Base-by-base conservation (phyloP, 2,329 filamentous ascomycete genomes). In the Aspergillus luchuensis region DNA sequence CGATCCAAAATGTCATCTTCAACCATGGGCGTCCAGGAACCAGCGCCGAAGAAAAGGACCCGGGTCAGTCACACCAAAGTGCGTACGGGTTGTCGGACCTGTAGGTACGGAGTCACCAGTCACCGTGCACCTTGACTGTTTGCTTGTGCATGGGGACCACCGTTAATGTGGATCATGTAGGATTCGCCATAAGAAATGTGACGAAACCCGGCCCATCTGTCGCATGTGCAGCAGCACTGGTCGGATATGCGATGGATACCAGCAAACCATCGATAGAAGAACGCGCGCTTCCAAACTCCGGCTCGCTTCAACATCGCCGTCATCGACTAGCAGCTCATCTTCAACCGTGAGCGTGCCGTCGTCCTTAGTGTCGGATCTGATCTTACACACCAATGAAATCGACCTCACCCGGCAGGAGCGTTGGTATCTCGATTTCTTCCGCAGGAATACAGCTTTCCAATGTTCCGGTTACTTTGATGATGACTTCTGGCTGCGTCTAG, bases 401-500 rank as follows among this genome's bases (percentile, higher is more conserved):
- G 47, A 50, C 47, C 47, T 50, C 15, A 50, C 47, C 8, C 47
- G 47, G 8, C 38, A 55, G 41, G 52, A 55, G 21, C 52, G 52
- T 13, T 45, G 25, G 52, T 45, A 55, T 21, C 21, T 55, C 8
- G 52, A 55, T n/a, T 55, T 55, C 41, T 55, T 55, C 52, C 52
- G 52, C 10, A 23, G 25, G 3, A 43, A 23, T 13, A 55, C 52
- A 1, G 23, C 52, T 13, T 41, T 43, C 7, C 52, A 55, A 30
- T 55, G 52, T 11, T 41, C 52, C 15, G 52, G 52, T 23, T 55
- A 55, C 15, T 55, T 55, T 39, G 38, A 55, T 21, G 52, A 55
- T 19, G 61, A 64, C 17, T 67, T 67, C 23, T 67, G 65, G 63
- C 56, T 64, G 41, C 61, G 61, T 25, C 36, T 67, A 17, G 62